Evolutionary conservation across 176 grass and related monocot genomes (phyloP).

Genomic region (Cenchrus americanus): DNA sequence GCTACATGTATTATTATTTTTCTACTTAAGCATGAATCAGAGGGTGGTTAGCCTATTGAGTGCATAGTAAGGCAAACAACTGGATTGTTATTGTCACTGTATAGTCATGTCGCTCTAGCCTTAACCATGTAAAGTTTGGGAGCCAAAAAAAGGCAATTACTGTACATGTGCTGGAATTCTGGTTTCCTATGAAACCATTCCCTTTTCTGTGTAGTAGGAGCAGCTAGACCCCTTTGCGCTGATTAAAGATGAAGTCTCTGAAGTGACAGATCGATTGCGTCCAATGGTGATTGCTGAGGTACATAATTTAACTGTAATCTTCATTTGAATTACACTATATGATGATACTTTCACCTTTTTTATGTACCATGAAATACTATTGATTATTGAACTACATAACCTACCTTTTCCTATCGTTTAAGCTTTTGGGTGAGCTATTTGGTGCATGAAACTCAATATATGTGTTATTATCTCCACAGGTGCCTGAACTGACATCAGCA

Average conservation of each 20-base stretch:
- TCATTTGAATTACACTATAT: neutral
- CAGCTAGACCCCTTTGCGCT: slow-evolving; percentile 47
- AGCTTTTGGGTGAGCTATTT: neutral
- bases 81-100: neutral
- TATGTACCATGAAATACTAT: slow-evolving; percentile 5
- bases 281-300: slow-evolving; percentile 65
- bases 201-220: slow-evolving; percentile 48
- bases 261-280: slow-evolving; percentile 51
- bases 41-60: neutral
- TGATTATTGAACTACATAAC: too few relatives aligned
- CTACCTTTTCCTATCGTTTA: neutral
- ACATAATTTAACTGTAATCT: neutral
- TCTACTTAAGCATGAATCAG: neutral
- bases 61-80: too few relatives aligned
- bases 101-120: too few relatives aligned
- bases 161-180: neutral
- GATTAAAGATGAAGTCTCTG: slow-evolving; percentile 59
- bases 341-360: neutral
- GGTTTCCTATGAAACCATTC: neutral
- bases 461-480: slow-evolving; percentile 38
- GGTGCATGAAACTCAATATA: neutral
- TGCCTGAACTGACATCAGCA: slow-evolving; percentile 60
- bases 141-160: neutral
- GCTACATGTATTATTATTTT: neutral
- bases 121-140: neutral